Conservation (phyloP, 2,329 filamentous ascomycete genomes). For the Fusarium camptoceras region DNA sequence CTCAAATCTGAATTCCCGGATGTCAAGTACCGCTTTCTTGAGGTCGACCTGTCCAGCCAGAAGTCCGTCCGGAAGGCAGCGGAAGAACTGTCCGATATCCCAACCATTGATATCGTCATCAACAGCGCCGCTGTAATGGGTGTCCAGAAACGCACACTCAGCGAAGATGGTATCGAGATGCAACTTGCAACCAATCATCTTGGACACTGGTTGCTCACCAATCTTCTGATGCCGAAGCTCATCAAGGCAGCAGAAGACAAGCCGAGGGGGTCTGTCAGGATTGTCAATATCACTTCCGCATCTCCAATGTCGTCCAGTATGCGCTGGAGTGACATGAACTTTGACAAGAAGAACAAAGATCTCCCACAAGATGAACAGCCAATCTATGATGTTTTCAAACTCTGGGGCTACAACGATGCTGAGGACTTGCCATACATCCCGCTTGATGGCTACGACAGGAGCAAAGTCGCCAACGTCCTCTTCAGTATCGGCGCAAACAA, state of each 20-base stretch:
- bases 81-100: background rate
- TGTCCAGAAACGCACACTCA: background rate
- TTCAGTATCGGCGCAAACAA: conserved; percentile 13
- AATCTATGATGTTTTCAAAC: background rate
- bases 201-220: conserved; percentile 10
- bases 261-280: background rate
- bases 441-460: background rate
- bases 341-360: conserved; percentile 16
- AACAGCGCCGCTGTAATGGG: conserved; percentile 18
- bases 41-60: conserved; percentile 2
- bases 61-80: background rate
- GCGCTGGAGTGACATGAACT: conserved; percentile 26
- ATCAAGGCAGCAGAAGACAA: background rate
- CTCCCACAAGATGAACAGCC: conserved; percentile 7
- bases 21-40: conserved; percentile 1
- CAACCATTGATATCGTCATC: background rate
- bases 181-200: conserved; percentile 18
- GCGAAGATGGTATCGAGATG: conserved; percentile 3
- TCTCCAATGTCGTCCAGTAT: background rate
- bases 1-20: background rate
- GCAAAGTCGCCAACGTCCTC: conserved; percentile 17
- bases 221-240: conserved; percentile 10
- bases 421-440: background rate
- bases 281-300: conserved; percentile 4
- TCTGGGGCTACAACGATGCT: conserved; percentile 7